Base-by-base conservation (phyloP, 345 rosid species). In the Turnera subulata region DNA sequence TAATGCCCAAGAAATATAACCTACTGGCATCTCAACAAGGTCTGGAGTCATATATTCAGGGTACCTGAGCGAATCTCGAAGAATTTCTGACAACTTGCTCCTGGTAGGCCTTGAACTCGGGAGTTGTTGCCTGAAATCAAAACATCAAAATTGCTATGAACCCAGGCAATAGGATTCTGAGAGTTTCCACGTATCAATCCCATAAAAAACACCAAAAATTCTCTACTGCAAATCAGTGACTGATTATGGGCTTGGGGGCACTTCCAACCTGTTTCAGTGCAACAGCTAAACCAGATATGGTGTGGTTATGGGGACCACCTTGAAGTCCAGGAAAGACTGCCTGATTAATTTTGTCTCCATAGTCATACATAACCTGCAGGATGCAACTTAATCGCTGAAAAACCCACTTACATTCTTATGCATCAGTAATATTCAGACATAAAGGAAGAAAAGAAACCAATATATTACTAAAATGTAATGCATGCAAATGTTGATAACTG, bases 301-400 rank as follows among this genome's bases (percentile, higher is more conserved):
- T 91, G 74, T 91, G 96, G 64, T 91, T 91, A 72, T 91, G 98
- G 11, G 98, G 98, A 61, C 98, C 98, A 51, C 98, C 98, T 75
- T 91, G 98, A 62, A 91, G 80, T 63, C 98, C 98, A 46, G 96
- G 98, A 64, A 91, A 91, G 55, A 91, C 98, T 16, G 98, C 93
- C 70, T 83, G 82, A 63, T 91, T 92, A 50, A 92, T 88, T 80
- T 72, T 84, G 73, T 88, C 96, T 63, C 84, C 92, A 43, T 64
- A 81, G 73, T 84, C 96, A 77, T 88, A 92, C 87, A 84, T 71
- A 37, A 84, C 93, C 98, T 92, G 77, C 13, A 65, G 47, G 68
- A 45, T 51, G 53, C 55, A 69, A 62, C 18, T 32, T 43, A 51
- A 59, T 15, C 16, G 33, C 46, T 49, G 38, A 23, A 24, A 15